Evolutionary conservation across 129 eudicot species (phyloP).

Genomic region (Pulicaria dysenterica): DNA sequence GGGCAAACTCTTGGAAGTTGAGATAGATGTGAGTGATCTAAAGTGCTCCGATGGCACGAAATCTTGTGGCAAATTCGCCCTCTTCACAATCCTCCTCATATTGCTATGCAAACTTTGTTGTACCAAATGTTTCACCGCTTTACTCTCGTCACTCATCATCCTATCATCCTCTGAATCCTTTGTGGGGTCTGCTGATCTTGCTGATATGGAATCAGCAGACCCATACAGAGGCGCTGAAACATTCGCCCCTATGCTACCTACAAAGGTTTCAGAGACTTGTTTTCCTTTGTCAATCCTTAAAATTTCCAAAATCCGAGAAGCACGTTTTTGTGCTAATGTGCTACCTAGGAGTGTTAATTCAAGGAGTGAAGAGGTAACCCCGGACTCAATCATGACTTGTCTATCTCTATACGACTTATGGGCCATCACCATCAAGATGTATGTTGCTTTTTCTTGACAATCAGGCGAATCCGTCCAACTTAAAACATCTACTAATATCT

Average conservation of each 20-base stretch:
- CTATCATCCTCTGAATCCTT: slow-evolving; percentile 41
- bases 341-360: slow-evolving; percentile 85
- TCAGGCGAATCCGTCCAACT: slow-evolving; percentile 79
- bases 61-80: slow-evolving; percentile 90
- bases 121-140: slow-evolving; percentile 76
- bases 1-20: slow-evolving; percentile 95
- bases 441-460: slow-evolving; percentile 78
- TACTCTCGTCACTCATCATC: slow-evolving; percentile 77
- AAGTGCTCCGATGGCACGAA: slow-evolving; percentile 85
- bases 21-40: slow-evolving; percentile 62
- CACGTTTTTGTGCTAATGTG: slow-evolving; percentile 89
- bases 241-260: slow-evolving; percentile 29
- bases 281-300: slow-evolving; percentile 77
- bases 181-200: slow-evolving; percentile 8
- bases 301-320: slow-evolving; percentile 78
- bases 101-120: slow-evolving; percentile 91
- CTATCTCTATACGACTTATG: slow-evolving; percentile 76
- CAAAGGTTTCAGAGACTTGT: slow-evolving; percentile 60
- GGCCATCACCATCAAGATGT: slow-evolving; percentile 91
- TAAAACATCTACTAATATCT: slow-evolving; percentile 61
- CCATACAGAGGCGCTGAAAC: slow-evolving; percentile 69
- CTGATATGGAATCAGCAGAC: slow-evolving; percentile 25
- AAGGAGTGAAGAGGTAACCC: slow-evolving; percentile 70
- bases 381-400: slow-evolving; percentile 75
- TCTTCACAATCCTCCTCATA: slow-evolving; percentile 81